Conservation (phyloP, 345 rosid species). For the Theobroma cacao region DNA sequence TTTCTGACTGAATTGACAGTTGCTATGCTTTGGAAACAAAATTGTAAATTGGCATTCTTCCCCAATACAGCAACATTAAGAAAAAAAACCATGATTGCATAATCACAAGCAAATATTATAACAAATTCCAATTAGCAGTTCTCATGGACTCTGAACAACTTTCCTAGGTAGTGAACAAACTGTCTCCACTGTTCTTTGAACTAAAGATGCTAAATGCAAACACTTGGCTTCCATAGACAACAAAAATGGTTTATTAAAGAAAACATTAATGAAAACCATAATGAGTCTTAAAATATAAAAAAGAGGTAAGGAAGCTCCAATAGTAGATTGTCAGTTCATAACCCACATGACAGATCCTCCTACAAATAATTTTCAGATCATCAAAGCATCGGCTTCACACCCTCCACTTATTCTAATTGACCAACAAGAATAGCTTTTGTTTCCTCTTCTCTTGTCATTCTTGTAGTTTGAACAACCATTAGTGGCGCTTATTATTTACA, state of each 20-base stretch:
- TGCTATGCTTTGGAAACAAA: neutral
- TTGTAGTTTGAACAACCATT: neutral
- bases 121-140: neutral
- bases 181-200: neutral
- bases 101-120: neutral
- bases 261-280: neutral
- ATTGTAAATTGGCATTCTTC: neutral
- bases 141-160: neutral
- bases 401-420: neutral
- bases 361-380: neutral
- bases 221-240: neutral
- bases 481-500: neutral
- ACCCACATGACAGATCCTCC: neutral
- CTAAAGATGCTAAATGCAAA: neutral
- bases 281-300: neutral
- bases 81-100: no score
- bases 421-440: neutral
- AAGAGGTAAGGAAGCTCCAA: neutral
- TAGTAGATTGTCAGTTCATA: neutral
- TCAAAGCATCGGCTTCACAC: neutral
- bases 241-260: neutral
- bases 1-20: neutral
- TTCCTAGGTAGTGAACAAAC: constrained; percentile 6
- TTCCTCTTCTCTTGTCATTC: neutral
- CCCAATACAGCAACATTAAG: neutral